Percentiles rank a stretch among this genome's conserved stretches.
These are phyloP conservation scores for Ilyonectria robusta DNA, from an alignment of 2,329 filamentous ascomycete species.

Conservation along the genomic window DNA sequence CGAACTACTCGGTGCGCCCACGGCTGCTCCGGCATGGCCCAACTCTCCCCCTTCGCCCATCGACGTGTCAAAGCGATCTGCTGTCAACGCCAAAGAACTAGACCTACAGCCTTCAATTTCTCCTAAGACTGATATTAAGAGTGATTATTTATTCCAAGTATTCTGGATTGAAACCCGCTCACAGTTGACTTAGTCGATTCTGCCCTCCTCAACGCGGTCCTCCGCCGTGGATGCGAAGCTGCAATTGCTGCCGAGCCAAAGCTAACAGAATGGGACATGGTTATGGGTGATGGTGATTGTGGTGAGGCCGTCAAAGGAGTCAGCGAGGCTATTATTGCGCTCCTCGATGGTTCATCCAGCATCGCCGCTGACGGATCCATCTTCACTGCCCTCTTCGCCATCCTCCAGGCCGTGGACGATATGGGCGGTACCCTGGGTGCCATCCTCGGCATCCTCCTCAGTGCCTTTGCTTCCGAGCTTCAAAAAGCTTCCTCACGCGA, in stretches of 20 bases:
- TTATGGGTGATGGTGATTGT: conserved; percentile 77
- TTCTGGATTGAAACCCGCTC: not conserved
- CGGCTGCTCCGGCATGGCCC: conserved; percentile 20
- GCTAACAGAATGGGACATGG: conserved; percentile 52
- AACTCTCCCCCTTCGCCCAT: conserved; percentile 5
- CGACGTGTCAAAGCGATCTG: conserved; percentile 3
- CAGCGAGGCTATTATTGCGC: conserved; percentile 46
- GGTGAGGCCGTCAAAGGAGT: conserved; percentile 51
- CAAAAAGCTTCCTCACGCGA: conserved; percentile 35
- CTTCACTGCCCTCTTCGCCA: conserved; percentile 44
- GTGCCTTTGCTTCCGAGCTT: conserved; percentile 61
- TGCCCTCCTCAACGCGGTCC: conserved; percentile 7
- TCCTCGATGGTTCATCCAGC: conserved; percentile 44
- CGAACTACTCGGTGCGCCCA: conserved; percentile 11
- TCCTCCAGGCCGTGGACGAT: conserved; percentile 64
- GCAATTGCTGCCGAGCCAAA: conserved; percentile 22
- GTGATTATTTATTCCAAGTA: not conserved
- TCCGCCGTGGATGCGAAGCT: conserved; percentile 16
- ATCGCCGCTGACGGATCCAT: conserved; percentile 50
- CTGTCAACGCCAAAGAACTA: not conserved
- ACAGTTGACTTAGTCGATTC: conserved; percentile 13
- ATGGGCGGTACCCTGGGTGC: conserved; percentile 56
- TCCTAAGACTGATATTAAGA: conserved; percentile 17
- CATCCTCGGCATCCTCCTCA: conserved; percentile 50
- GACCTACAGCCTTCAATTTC: conserved; percentile 20